phyloP scores from a whole-genome alignment of 345 rosid species.

The Acer yangbiense region DNA sequence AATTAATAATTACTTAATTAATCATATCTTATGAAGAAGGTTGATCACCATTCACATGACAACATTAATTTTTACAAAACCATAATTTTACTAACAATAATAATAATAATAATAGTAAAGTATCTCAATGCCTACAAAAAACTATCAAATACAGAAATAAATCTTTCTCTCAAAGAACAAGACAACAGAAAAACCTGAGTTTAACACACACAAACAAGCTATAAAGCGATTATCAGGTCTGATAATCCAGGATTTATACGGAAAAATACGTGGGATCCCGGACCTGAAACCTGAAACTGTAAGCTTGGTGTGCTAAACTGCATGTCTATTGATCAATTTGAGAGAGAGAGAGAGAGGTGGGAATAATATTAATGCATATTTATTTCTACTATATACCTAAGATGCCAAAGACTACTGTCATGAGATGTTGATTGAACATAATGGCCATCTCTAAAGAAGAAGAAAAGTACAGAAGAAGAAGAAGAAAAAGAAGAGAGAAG shows the following conservation, averaged over 20 bases:
- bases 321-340: too few relatives aligned
- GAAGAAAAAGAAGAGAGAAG: background rate
- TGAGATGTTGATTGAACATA: conserved; percentile 32
- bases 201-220: background rate
- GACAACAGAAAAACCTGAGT: background rate
- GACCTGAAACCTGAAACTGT: too few relatives aligned
- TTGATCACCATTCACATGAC: conserved; percentile 6
- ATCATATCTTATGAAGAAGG: conserved; percentile 10
- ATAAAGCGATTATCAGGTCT: too few relatives aligned
- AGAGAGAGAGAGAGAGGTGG: background rate
- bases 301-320: background rate
- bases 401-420: conserved; percentile 61
- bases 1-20: background rate
- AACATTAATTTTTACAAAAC: too few relatives aligned
- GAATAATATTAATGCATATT: background rate
- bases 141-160: background rate
- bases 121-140: background rate
- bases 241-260: too few relatives aligned
- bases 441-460: conserved; percentile 40
- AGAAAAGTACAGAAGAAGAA: background rate
- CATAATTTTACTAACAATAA: too few relatives aligned
- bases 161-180: background rate
- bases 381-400: conserved; percentile 44
- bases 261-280: too few relatives aligned
- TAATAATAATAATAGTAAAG: background rate